Evolutionary conservation across 441 rosid genomes (phyloP).

Genomic region (Populus hybrid): DNA sequence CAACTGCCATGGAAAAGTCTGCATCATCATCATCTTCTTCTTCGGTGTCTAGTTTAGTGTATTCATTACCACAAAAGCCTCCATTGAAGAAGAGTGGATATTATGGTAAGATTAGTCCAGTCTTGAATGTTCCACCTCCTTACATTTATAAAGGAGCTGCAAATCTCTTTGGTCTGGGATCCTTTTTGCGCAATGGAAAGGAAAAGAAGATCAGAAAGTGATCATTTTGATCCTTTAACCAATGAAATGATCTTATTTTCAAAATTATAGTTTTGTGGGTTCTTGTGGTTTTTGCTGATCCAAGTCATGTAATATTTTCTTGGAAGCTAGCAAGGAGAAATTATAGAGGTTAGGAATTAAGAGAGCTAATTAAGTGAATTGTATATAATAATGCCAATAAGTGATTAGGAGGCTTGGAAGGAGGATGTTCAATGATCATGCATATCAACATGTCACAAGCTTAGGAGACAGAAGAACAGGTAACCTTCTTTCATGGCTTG

Average conservation of each 20-base stretch:
- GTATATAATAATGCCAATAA: neutral
- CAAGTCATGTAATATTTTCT: neutral
- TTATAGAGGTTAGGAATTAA: neutral
- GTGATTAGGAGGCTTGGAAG: neutral
- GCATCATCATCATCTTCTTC: slow-evolving; percentile 21
- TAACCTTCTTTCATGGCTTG: slow-evolving; percentile 30
- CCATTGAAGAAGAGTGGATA: slow-evolving; percentile 46
- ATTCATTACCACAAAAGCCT: slow-evolving; percentile 49
- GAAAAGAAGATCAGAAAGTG: slow-evolving; percentile 52
- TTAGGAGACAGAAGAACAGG: slow-evolving; percentile 32
- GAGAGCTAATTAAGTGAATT: neutral
- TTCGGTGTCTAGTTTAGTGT: slow-evolving; percentile 29
- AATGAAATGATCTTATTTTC: neutral
- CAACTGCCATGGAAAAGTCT: slow-evolving; percentile 20
- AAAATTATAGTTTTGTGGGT: neutral
- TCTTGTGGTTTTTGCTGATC: neutral
- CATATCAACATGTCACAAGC: slow-evolving; percentile 17
- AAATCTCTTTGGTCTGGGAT: slow-evolving; percentile 58
- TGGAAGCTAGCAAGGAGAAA: neutral
- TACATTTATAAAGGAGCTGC: slow-evolving; percentile 50
- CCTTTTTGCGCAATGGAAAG: slow-evolving; percentile 50
- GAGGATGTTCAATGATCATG: neutral
- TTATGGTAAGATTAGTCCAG: slow-evolving; percentile 43
- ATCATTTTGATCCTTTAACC: neutral
- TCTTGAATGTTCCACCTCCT: slow-evolving; percentile 66